Evolutionary conservation across 202 grass and related monocot species (phyloP), one percentile per base, ranked within the genome.

Genomic region (Thinopyrum obtusiflorum): DNA sequence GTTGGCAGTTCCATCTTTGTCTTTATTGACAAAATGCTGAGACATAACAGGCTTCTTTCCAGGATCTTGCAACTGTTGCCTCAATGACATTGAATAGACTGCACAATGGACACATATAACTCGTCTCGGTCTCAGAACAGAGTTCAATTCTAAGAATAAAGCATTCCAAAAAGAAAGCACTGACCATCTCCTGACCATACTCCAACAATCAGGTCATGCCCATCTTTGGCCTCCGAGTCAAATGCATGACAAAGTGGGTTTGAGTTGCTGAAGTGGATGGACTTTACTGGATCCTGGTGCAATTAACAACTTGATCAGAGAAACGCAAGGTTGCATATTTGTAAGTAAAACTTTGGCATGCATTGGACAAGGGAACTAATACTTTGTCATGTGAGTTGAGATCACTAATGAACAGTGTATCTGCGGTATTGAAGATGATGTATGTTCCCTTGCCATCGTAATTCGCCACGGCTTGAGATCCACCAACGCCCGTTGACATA

Each of bases 71-170:
- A 98, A 85, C 76, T 98, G 96, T 72, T 96, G 93, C 88, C 96
- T 96, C 88, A 96, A 79, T 85, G 96, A 98, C 83, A 98, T 89
- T 62, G 90, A 94, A 69, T 94, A 98, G 13, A 98, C 93, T 99
- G 79, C 15, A 92, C 12, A 62, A 86, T 65, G n/a, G 24, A 70
- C 69, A 83, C 26, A 69, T 68, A 60, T 24, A 23, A 35, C 9
- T 49, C 27, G 64, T 40, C 27, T 68, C 71, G 71, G 20, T 55
- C 51, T 55, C 51, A 55, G 62, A 21, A 78, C 29, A 80, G 61
- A 35, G 70, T 79, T 82, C 44, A 79, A 26, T 55, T 65, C 23
- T 73, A 73, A 23, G 40, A 53, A 60, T 11, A 79, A 85, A 82
- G 17, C 11, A 75, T 70, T 80, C 61, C 62, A 73, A 55, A 83